Evolutionary conservation across 2,329 filamentous ascomycete genomes (phyloP).

Genomic region (Immersiporthe knoxdaviesiana): DNA sequence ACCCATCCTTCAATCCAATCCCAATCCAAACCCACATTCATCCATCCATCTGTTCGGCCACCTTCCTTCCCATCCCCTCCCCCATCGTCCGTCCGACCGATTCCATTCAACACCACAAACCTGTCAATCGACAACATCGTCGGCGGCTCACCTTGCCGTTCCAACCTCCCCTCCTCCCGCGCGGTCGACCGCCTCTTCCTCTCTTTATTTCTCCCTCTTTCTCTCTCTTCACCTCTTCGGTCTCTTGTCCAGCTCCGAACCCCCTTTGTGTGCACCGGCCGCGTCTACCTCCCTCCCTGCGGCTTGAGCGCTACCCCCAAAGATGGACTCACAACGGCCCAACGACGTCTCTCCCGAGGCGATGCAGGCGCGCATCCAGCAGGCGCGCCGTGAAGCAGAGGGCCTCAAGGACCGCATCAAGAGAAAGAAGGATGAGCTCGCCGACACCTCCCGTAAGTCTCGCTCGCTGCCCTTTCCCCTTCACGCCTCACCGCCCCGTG

Average conservation of each 20-base stretch:
- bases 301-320: conserved; percentile 28
- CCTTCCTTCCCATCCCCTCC: conserved; percentile 20
- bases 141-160: conserved; percentile 8
- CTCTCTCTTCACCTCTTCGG: conserved; percentile 2
- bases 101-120: conserved; percentile 4
- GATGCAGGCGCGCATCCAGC: conserved; percentile 92
- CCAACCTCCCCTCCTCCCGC: conserved; percentile 1
- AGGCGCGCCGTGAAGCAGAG: conserved; percentile 95
- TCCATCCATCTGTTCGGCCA: conserved; percentile 22
- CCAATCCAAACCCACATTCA: conserved; percentile 18
- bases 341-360: conserved; percentile 71
- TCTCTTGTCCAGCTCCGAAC: conserved; percentile 18
- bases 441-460: conserved; percentile 91
- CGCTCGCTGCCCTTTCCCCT: conserved; percentile 22
- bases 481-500: conserved; percentile 17
- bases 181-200: conserved; percentile 6
- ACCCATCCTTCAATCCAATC: conserved; percentile 23
- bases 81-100: conserved; percentile 17
- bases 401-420: conserved; percentile 98
- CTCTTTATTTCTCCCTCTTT: not conserved
- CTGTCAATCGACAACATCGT: conserved; percentile 8
- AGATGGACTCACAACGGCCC: conserved; percentile 60
- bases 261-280: conserved; percentile 27
- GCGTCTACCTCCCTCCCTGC: conserved; percentile 25
- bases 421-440: conserved; percentile 99